Conservation (phyloP, 805 yeast genomes). For the Metschnikowia hibisci region DNA sequence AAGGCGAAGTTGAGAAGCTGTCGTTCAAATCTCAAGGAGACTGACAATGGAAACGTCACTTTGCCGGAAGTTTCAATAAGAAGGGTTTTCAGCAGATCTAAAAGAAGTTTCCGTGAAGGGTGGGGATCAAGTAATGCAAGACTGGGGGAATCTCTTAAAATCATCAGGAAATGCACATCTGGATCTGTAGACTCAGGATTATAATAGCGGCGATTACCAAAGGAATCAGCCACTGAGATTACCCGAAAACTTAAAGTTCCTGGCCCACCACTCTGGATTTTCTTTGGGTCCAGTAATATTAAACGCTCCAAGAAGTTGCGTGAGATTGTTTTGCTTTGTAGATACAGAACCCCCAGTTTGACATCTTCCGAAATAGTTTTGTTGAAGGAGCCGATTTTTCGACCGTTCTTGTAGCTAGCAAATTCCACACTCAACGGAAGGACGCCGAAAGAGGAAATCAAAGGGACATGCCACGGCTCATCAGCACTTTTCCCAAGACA, state of each 20-base stretch:
- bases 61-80: slow-evolving; percentile 17
- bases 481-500: slow-evolving; percentile 47
- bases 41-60: slow-evolving; percentile 26
- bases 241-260: slow-evolving; percentile 34
- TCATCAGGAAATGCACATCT: slow-evolving; percentile 31
- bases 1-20: slow-evolving; percentile 24
- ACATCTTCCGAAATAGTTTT: slow-evolving; percentile 16
- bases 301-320: slow-evolving; percentile 37
- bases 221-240: slow-evolving; percentile 28
- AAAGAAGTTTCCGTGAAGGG: slow-evolving; percentile 21
- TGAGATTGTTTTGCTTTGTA: slow-evolving; percentile 19
- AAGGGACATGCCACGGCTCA: slow-evolving; percentile 41
- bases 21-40: slow-evolving; percentile 33
- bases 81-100: slow-evolving; percentile 29
- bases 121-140: slow-evolving; percentile 22
- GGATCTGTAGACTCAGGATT: slow-evolving; percentile 36
- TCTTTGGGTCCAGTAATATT: slow-evolving; percentile 25
- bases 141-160: slow-evolving; percentile 25
- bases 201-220: slow-evolving; percentile 31
- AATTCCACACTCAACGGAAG: slow-evolving; percentile 52
- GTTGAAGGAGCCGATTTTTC: slow-evolving; percentile 21
- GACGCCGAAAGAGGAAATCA: slow-evolving; percentile 64
- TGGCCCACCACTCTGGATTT: slow-evolving; percentile 17
- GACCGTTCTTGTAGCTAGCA: slow-evolving; percentile 26
- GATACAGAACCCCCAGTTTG: slow-evolving; percentile 23